Conservation (phyloP, 768 basidiomycete species). For the Cystofilobasidium bisporidii region DNA sequence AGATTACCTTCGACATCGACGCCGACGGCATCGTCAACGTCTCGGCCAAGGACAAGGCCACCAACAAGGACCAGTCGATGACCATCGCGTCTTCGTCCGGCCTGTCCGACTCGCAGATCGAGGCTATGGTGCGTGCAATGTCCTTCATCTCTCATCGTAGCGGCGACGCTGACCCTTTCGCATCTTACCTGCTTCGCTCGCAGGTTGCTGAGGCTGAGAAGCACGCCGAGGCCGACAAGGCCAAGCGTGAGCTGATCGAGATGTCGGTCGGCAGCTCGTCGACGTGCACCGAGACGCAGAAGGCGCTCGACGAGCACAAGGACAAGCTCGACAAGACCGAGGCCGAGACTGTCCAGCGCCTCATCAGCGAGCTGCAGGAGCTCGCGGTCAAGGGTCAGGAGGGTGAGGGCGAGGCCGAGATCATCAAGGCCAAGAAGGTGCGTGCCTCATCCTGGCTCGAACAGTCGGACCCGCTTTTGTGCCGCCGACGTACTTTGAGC, state of each 20-base stretch:
- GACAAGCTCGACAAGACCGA: slow-evolving; percentile 85
- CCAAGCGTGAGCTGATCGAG: slow-evolving; percentile 77
- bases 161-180: no score
- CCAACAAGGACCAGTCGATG: slow-evolving; percentile 76
- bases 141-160: no score
- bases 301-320: slow-evolving; percentile 96
- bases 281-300: slow-evolving; percentile 88
- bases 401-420: slow-evolving; percentile 72
- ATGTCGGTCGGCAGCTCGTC: slow-evolving; percentile 95
- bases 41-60: slow-evolving; percentile 63
- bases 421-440: slow-evolving; percentile 76
- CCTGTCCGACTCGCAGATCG: slow-evolving; percentile 90
- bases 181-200: no score
- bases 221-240: slow-evolving; percentile 85
- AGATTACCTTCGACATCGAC: slow-evolving; percentile 93
- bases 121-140: no score
- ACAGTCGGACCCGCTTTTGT: no score
- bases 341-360: slow-evolving; percentile 85
- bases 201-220: slow-evolving; percentile 86
- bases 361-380: slow-evolving; percentile 77
- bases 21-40: slow-evolving; percentile 98
- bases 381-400: slow-evolving; percentile 80
- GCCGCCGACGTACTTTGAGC: no score
- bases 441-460: no score
- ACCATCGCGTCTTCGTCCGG: slow-evolving; percentile 97